Evolutionary conservation across 805 yeast species (phyloP).

Genomic region (Blastobotrys peoriensis): DNA sequence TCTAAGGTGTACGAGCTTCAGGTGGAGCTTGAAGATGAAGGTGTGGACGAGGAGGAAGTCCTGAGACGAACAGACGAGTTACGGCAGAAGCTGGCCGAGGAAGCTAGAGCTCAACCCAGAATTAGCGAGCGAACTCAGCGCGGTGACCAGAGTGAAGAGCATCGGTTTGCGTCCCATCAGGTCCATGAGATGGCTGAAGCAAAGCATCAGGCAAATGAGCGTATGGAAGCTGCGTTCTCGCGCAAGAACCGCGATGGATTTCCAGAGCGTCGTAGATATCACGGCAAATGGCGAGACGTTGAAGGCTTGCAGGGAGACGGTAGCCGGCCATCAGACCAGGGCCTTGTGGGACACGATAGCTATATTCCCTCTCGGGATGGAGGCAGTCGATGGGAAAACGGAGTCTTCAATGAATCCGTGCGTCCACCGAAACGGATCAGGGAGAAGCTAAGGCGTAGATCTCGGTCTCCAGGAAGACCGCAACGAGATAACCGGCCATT

Average conservation of each 20-base stretch:
- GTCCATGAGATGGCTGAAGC: constrained; percentile 18
- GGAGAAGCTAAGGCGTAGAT: background rate
- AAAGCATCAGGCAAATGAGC: constrained; percentile 15
- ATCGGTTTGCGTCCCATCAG: constrained; percentile 10
- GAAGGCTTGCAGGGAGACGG: background rate
- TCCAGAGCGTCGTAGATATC: background rate
- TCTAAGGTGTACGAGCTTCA: constrained; percentile 24
- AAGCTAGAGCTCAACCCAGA: background rate
- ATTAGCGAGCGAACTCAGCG: too few relatives aligned
- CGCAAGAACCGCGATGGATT: background rate
- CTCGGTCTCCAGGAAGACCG: background rate
- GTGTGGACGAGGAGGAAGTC: constrained; percentile 18
- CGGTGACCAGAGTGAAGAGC: background rate
- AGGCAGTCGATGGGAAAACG: too few relatives aligned
- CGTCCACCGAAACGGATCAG: background rate
- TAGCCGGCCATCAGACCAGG: background rate
- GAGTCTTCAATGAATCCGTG: background rate
- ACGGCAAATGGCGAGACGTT: too few relatives aligned
- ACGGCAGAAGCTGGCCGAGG: constrained; percentile 15
- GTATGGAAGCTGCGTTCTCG: constrained; percentile 14
- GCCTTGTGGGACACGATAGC: background rate
- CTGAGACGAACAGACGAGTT: constrained; percentile 17
- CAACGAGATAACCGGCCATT: too few relatives aligned
- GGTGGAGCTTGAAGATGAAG: constrained; percentile 25
- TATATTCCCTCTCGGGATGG: background rate